A percentile compares a stretch with the other conserved stretches of the same genome.
Evolutionary conservation across 768 basidiomycete species (phyloP).

Genomic region (Mycena venus): DNA sequence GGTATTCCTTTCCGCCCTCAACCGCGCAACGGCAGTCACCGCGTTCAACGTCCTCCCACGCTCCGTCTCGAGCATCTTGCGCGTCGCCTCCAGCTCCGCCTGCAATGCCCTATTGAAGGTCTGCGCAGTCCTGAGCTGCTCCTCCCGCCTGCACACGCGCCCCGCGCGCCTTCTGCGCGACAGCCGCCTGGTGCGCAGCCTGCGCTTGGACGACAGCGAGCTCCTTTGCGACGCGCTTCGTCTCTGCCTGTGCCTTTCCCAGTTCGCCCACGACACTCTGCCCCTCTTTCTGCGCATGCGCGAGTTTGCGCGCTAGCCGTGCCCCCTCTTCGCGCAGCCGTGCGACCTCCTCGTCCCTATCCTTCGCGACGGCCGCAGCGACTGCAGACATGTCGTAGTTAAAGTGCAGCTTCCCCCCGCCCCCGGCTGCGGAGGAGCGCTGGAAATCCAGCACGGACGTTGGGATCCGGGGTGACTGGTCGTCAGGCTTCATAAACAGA

Average conservation of each 20-base stretch:
- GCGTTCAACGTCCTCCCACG: neutral
- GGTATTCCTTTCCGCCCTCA: conserved; percentile 13
- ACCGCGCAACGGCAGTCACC: neutral
- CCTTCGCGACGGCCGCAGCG: neutral
- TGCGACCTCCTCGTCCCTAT: neutral
- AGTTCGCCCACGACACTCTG: conserved; percentile 4
- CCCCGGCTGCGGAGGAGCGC: neutral
- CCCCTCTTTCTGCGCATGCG: neutral
- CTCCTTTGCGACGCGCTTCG: neutral
- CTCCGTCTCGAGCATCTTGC: conserved; percentile 6
- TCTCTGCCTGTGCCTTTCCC: neutral
- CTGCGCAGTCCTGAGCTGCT: neutral
- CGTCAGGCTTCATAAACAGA: neutral
- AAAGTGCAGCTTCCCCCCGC: conserved; percentile 14
- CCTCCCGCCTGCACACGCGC: neutral
- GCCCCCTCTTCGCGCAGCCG: conserved; percentile 14
- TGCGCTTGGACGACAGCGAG: neutral
- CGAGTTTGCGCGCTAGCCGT: neutral
- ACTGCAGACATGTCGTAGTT: conserved; percentile 8
- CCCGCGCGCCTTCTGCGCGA: neutral
- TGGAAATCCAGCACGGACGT: conserved; percentile 20
- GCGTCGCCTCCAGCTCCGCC: neutral
- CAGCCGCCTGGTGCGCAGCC: neutral
- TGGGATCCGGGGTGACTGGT: neutral
- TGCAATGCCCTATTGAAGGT: neutral